phyloP scores from a whole-genome alignment of 1,139 yeast genomes.

The Kodamaea alishanica region DNA sequence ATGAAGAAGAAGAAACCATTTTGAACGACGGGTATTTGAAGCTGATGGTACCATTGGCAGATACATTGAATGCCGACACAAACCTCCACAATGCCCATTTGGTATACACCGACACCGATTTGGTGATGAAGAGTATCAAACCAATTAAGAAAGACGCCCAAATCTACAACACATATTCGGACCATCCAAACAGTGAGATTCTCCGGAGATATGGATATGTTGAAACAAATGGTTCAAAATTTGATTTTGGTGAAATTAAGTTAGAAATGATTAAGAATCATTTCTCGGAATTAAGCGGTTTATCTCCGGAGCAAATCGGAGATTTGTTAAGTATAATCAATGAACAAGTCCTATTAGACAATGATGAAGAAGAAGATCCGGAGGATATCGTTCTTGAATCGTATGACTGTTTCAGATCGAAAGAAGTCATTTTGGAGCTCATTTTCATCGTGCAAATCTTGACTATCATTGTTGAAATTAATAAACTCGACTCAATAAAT shows the following conservation, averaged over 20 bases:
- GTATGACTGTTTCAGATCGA: constrained; percentile 57
- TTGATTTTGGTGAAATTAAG: constrained; percentile 78
- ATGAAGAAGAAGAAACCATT: constrained; percentile 11
- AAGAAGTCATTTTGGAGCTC: constrained; percentile 57
- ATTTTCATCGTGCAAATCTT: constrained; percentile 51
- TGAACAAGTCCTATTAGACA: constrained; percentile 21
- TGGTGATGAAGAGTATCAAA: constrained; percentile 70
- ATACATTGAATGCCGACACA: constrained; percentile 83
- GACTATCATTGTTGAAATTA: constrained; percentile 38
- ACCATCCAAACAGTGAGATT: constrained; percentile 83
- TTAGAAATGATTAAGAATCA: constrained; percentile 34
- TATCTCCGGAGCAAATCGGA: constrained; percentile 24
- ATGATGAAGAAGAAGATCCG: constrained; percentile 45
- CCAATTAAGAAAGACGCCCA: constrained; percentile 65
- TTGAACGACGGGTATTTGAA: constrained; percentile 51
- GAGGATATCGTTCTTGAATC: constrained; percentile 47
- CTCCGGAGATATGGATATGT: constrained; percentile 90
- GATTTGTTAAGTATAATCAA: constrained; percentile 28
- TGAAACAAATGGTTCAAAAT: constrained; percentile 68
- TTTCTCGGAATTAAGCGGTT: constrained; percentile 24
- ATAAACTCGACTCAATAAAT: constrained; percentile 29
- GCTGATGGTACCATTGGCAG: constrained; percentile 93
- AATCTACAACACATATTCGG: constrained; percentile 84
- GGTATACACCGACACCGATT: constrained; percentile 38
- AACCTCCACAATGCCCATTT: constrained; percentile 72